These are phyloP conservation scores for Peronospora farinosa DNA, from an alignment of 352 stramenopile genomes.

Conservation along the genomic window DNA sequence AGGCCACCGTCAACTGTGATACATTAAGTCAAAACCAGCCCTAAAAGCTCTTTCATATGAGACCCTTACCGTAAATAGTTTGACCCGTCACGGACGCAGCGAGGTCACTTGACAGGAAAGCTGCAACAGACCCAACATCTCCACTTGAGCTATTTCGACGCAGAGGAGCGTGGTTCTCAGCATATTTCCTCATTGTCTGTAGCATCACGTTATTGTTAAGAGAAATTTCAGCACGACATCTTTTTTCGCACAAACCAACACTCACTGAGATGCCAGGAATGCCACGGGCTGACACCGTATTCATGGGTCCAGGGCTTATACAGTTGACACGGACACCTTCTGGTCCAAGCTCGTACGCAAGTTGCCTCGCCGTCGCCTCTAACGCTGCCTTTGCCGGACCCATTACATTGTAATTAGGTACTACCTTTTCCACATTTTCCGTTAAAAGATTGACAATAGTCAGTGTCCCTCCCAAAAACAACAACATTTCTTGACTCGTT, in stretches of 20 bases:
- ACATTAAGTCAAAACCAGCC: constrained; percentile 6
- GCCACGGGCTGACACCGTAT: constrained; percentile 86
- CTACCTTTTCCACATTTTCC: constrained; percentile 32
- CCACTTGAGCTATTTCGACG: constrained; percentile 54
- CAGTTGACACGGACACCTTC: constrained; percentile 87
- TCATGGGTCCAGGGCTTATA: constrained; percentile 86
- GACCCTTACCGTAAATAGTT: constrained; percentile 74
- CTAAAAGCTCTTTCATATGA: neutral
- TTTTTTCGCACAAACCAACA: neutral
- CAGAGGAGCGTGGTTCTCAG: constrained; percentile 57
- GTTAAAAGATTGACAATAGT: constrained; percentile 11
- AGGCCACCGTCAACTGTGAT: constrained; percentile 68
- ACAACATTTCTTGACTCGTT: neutral
- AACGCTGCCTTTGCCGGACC: constrained; percentile 87
- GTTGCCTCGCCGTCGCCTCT: constrained; percentile 72
- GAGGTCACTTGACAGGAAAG: constrained; percentile 75
- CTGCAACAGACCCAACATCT: constrained; percentile 76
- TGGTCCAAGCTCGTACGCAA: constrained; percentile 76
- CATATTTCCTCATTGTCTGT: constrained; percentile 78
- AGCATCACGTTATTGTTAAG: constrained; percentile 2
- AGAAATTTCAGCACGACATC: neutral
- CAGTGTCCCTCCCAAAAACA: constrained; percentile 2
- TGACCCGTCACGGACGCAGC: constrained; percentile 82
- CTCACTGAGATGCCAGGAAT: constrained; percentile 82
- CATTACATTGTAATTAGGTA: constrained; percentile 91